A percentile compares a stretch with the other conserved stretches of the same genome.
Evolutionary conservation across 306 rosid genomes (phyloP).

Genomic region (Cicer pinnatifidum): DNA sequence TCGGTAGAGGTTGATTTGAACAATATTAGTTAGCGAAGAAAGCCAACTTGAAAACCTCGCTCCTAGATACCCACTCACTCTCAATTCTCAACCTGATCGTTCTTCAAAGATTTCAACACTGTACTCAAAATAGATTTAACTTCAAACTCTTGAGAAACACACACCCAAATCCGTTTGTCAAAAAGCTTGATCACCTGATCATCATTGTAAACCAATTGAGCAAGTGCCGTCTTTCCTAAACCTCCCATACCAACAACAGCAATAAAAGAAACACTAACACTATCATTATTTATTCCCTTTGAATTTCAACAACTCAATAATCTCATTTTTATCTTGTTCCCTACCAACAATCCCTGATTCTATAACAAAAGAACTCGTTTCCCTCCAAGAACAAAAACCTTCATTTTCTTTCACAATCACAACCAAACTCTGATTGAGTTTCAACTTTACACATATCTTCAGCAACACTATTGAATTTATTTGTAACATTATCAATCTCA

Average conservation of each 20-base stretch:
- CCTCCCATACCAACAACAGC: slow-evolving; percentile 19
- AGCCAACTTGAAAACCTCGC: slow-evolving; percentile 9
- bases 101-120: slow-evolving; percentile 12
- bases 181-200: neutral
- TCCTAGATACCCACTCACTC: slow-evolving; percentile 1
- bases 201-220: slow-evolving; percentile 10
- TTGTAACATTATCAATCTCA: neutral
- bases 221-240: slow-evolving; percentile 5
- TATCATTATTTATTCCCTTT: neutral
- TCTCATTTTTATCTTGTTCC: neutral
- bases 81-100: slow-evolving; percentile 3
- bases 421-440: neutral
- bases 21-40: slow-evolving; percentile 14
- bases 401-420: neutral
- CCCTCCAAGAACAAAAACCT: neutral
- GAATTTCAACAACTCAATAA: slow-evolving; percentile 9
- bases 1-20: slow-evolving; percentile 2
- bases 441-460: slow-evolving; percentile 12
- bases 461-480: slow-evolving; percentile 8
- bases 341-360: slow-evolving; percentile 19
- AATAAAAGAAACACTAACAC: neutral
- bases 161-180: neutral
- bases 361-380: slow-evolving; percentile 7
- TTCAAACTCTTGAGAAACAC: slow-evolving; percentile 5
- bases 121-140: neutral